Base-by-base conservation (phyloP, 129 eudicot species). In the Helianthus tuberosus region DNA sequence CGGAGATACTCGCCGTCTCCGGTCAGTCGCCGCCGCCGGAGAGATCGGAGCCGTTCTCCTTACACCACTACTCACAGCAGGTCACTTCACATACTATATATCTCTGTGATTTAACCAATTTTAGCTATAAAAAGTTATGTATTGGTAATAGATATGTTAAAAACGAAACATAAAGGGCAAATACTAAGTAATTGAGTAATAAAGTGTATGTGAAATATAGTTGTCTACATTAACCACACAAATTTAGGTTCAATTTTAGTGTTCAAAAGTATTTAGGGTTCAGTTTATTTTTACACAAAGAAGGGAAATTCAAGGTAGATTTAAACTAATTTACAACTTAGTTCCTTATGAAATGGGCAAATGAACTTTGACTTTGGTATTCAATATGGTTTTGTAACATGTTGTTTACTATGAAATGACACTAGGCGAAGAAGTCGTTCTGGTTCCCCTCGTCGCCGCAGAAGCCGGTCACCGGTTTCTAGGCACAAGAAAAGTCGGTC, bases 351-450 rank as follows among this genome's bases (percentile, higher is more conserved):
- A 4, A 14, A 46, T 67, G 15, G 13, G 20, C 8, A 12, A 50
- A 13, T 1, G 11, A 41, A 54, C 27, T 15, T 17, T 10, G 58
- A 23, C 4, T 61, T 49, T 48, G 25, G 9, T 55, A 13, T 51
- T 27, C 11, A 23, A 17, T 63, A 52, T 29, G 27, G 25, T 52
- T 71, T 20, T n/a, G 43, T 64, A 14, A 66, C 58, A 63, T 3
- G 47, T 38, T 59, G n/a, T 62, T 66, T 50, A 13, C 64, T 77
- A 50, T 15, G 62, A 73, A 32, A 32, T 32, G 36, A 13, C 47
- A 64, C n/a, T 80, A 94, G 98, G 86, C 75, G 97, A 75, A 85
- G 86, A 83, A 88, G 91, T 79, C 86, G 86, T 60, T 92, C 98
- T 36, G 80, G 81, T 68, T 74, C 86, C 14, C 93, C 96, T 35